Evolutionary conservation across 2,329 filamentous ascomycete genomes (phyloP).

Genomic region (Fusarium heterosporum): DNA sequence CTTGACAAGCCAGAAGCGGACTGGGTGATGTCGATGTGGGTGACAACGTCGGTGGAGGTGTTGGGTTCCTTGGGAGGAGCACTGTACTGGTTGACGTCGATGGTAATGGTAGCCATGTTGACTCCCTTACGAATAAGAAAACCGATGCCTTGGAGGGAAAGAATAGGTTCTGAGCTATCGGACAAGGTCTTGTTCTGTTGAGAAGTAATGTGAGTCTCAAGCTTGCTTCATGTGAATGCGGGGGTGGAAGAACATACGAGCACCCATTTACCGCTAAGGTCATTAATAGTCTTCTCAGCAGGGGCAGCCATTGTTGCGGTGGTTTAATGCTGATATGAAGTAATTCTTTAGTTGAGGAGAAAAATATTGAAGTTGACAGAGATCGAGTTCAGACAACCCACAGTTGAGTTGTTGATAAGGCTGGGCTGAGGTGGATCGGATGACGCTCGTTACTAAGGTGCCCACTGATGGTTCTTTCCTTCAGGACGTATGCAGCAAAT

Average conservation of each 20-base stretch:
- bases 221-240: neutral
- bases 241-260: conserved; percentile 65
- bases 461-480: conserved; percentile 13
- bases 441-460: conserved; percentile 38
- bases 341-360: neutral
- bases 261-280: conserved; percentile 76
- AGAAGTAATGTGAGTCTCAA: conserved; percentile 10
- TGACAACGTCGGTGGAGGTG: conserved; percentile 55
- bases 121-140: conserved; percentile 81
- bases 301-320: conserved; percentile 75
- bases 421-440: conserved; percentile 33
- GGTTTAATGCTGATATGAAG: neutral
- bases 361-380: conserved; percentile 3
- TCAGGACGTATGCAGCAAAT: neutral
- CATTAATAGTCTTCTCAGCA: conserved; percentile 70
- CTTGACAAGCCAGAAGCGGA: conserved; percentile 77
- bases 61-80: conserved; percentile 57
- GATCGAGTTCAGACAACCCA: neutral
- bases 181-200: conserved; percentile 80
- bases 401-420: conserved; percentile 11
- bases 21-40: conserved; percentile 79
- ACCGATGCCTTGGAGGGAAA: conserved; percentile 77
- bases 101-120: conserved; percentile 74
- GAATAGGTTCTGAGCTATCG: conserved; percentile 73
- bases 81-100: conserved; percentile 69